phyloP scores from a whole-genome alignment of 306 rosid genomes.

The Cucumis melo region DNA sequence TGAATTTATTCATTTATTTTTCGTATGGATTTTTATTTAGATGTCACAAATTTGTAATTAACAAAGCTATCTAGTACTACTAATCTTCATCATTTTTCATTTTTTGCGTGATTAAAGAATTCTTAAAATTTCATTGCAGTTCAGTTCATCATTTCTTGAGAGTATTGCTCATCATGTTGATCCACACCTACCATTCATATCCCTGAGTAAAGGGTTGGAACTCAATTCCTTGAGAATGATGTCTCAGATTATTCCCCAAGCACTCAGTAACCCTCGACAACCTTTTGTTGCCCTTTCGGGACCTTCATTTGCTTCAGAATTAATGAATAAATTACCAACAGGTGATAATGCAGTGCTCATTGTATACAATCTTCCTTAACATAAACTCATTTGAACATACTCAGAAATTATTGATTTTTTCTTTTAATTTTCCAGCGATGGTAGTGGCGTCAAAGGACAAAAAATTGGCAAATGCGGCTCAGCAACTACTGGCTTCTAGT shows the following conservation, averaged over 20 bases:
- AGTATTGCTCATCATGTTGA: slow-evolving; percentile 69
- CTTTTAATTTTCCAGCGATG: slow-evolving; percentile 50
- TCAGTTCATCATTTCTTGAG: slow-evolving; percentile 67
- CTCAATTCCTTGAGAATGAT: slow-evolving; percentile 77
- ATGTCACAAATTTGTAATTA: background rate
- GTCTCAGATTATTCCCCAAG: slow-evolving; percentile 89
- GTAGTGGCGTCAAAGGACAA: slow-evolving; percentile 87
- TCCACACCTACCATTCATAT: slow-evolving; percentile 78
- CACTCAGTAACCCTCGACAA: slow-evolving; percentile 70
- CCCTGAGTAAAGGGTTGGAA: slow-evolving; percentile 90
- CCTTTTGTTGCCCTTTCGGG: slow-evolving; percentile 89
- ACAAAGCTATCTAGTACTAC: background rate
- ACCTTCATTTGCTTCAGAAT: slow-evolving; percentile 83
- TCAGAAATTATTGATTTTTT: background rate
- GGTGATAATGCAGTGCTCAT: slow-evolving; percentile 24
- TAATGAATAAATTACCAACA: slow-evolving; percentile 86
- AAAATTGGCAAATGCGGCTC: slow-evolving; percentile 68
- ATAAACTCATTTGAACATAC: background rate
- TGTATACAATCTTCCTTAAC: background rate
- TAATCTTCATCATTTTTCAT: background rate
- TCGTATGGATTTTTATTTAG: background rate
- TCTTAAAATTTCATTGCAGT: slow-evolving; percentile 32
- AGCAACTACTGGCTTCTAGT: slow-evolving; percentile 65
- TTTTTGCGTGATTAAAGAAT: background rate
- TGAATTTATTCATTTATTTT: background rate